Evolutionary conservation across 1,284 basidiomycete genomes (phyloP).

Genomic region (Ustilago crameri): DNA sequence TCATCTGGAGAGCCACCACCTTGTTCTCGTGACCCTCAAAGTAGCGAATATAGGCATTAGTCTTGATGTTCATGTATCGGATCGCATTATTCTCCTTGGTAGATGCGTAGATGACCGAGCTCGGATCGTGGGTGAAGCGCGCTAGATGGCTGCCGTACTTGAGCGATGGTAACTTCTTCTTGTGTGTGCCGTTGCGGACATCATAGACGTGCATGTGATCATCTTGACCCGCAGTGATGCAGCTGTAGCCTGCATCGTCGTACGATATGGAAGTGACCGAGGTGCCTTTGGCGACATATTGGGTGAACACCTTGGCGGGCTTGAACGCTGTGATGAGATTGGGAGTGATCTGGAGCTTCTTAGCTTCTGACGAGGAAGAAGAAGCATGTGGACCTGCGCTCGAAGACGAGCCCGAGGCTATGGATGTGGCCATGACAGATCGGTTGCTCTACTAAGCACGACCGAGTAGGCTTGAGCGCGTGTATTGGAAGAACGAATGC

Average conservation of each 20-base stretch:
- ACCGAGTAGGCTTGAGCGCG: too few relatives aligned
- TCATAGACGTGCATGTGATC: conserved; percentile 91
- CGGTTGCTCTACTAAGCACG: background rate
- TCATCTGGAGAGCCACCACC: conserved; percentile 90
- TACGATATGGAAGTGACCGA: conserved; percentile 83
- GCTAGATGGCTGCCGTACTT: conserved; percentile 96
- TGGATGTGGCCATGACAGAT: conserved; percentile 6
- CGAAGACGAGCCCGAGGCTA: conserved; percentile 15
- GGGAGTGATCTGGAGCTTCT: conserved; percentile 40
- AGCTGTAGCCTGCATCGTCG: conserved; percentile 86
- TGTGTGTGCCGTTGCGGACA: conserved; percentile 83
- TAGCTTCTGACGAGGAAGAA: conserved; percentile 17
- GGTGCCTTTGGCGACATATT: conserved; percentile 69
- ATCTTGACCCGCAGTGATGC: conserved; percentile 90
- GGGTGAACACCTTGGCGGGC: conserved; percentile 83
- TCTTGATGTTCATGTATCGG: conserved; percentile 91
- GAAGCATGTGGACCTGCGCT: conserved; percentile 4
- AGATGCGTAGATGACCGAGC: conserved; percentile 86
- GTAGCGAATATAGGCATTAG: conserved; percentile 95
- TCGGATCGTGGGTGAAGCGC: conserved; percentile 89
- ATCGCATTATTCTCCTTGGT: conserved; percentile 94
- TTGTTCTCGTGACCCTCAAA: conserved; percentile 88
- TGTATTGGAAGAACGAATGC: too few relatives aligned
- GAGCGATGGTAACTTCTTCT: conserved; percentile 85
- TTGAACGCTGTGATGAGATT: conserved; percentile 72